Base-by-base conservation (phyloP, 2,329 filamentous ascomycete species). In the Ophiostoma piceae region DNA sequence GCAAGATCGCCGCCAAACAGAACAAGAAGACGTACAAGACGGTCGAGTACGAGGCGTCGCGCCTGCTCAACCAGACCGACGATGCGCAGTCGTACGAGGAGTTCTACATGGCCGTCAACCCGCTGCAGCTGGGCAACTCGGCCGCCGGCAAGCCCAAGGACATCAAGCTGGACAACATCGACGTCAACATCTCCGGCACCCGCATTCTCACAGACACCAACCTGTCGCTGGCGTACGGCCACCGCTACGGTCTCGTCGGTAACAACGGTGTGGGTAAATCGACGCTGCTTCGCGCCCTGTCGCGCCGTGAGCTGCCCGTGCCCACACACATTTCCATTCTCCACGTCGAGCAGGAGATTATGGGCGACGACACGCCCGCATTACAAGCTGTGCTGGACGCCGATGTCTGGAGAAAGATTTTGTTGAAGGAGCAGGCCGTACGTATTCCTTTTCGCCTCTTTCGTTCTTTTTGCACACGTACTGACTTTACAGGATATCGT, bases 21-120 rank as follows among this genome's bases (percentile, higher is more conserved):
- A 95, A 93, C 82, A 96, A 96, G 84, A 99, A 99, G 84, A 88
- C 89, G 47, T 97, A 95, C 89, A 98, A 98, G 85, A 97, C 90
- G 70, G 95, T 99, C 75, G 92, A 97, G 80, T 99, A 99, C 79
- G 95, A 99, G 82, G 92, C 95, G 0, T 98, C 95, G 14, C 89
- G 89, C 74, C 84, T 99, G 74, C 88, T 99, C 74, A 90, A 96
- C 77, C 87, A 92, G 79, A 85, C 92, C 3, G 90, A 94, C 76
- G 87, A 90, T 76, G 84, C 94, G 14, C 90, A 97, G 84, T 96
- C 92, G 57, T 99, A 99, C 79, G 95, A 99, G 81, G 95, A 99
- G 79, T 98, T 99, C 82, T 99, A 96, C 86, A 98, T 99, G 95
- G 90, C 92, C 69, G 95, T 99, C 83, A 99, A 99, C 80, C 95